Evolutionary conservation across 345 rosid species (phyloP), one percentile per base, ranked within the genome.

Genomic region (Citrus mangshanensis): DNA sequence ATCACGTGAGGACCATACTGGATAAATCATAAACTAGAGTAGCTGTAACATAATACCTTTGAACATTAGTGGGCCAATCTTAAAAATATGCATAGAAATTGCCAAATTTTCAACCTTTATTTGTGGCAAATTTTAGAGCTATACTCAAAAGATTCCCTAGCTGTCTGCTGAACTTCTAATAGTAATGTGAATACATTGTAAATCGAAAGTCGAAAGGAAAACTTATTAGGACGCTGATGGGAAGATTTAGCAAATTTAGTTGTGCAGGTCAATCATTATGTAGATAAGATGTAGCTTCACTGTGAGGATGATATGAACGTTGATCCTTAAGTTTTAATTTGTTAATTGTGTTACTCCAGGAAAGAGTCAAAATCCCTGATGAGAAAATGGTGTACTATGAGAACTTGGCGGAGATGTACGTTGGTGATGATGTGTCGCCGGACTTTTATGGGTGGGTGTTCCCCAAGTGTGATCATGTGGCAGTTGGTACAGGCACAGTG

Each of bases 371-470:
- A 56, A 95, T 95, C 74, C 94, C 97, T 0, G 91, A 89, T 49
- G 98, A 95, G 0, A 95, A 92, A 78, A 95, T 93, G 98, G 88
- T 83, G 18, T 93, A 95, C 90, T 93, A 95, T 60, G 93, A 95
- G 83, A 84, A 95, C 78, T 82, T 93, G 55, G 97, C 98, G 14
- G 98, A 95, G 86, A 95, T 93, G 97, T 95, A 95, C 74, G 98
- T 95, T 0, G 98, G 98, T 3, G 98, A 93, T 28, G 98, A 95
- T 78, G 98, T 95, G 38, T 95, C 98, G 0, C 98, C 98, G 0
- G 98, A 95, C 83, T 93, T 95, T 79, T 95, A 95, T 46, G 97
- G 98, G 1, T 95, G 98, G 97, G 98, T 95, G 37, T 95, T 95
- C 90, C 98, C 98, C 35, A 95, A 95, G 79, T 93, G 91, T n/a